Evolutionary conservation across 169 alveolate genomes (phyloP).

Genomic region (Amoebophrya sp.): DNA sequence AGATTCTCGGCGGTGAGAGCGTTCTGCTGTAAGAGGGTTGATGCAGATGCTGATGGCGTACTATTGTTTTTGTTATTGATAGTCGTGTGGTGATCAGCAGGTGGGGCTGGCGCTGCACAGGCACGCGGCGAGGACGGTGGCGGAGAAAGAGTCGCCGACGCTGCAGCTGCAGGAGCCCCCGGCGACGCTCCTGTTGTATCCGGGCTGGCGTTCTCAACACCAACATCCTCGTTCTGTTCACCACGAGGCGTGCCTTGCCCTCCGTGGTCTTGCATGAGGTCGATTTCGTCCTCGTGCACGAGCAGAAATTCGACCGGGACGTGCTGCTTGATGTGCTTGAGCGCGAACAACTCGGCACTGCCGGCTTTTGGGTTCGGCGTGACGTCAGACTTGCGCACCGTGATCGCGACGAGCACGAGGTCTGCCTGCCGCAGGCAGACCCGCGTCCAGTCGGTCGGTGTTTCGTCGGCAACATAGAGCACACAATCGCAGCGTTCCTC

Average conservation of each 20-base stretch:
- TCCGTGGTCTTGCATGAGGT: too few relatives aligned
- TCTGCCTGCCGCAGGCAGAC: slow-evolving; percentile 8
- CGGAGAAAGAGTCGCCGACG: neutral
- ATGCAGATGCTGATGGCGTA: neutral
- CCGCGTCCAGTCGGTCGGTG: slow-evolving; percentile 8
- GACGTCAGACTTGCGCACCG: neutral
- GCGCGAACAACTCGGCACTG: neutral
- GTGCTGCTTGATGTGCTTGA: neutral
- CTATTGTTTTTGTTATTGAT: neutral
- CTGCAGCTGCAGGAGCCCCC: neutral
- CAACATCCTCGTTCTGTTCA: too few relatives aligned
- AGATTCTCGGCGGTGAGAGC: neutral
- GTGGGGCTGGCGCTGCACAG: too few relatives aligned
- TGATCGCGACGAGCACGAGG: neutral
- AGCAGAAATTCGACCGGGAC: neutral
- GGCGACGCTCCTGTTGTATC: neutral
- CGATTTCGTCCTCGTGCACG: neutral
- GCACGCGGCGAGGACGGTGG: too few relatives aligned
- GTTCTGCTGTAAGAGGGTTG: too few relatives aligned
- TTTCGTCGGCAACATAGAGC: slow-evolving; percentile 3
- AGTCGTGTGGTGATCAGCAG: too few relatives aligned
- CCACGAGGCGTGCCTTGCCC: too few relatives aligned
- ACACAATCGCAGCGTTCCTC: slow-evolving; percentile 2
- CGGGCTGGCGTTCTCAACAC: too few relatives aligned
- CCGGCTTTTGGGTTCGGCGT: neutral